Conservation (phyloP, 805 yeast species). For the Myxozyma melibiosi region DNA sequence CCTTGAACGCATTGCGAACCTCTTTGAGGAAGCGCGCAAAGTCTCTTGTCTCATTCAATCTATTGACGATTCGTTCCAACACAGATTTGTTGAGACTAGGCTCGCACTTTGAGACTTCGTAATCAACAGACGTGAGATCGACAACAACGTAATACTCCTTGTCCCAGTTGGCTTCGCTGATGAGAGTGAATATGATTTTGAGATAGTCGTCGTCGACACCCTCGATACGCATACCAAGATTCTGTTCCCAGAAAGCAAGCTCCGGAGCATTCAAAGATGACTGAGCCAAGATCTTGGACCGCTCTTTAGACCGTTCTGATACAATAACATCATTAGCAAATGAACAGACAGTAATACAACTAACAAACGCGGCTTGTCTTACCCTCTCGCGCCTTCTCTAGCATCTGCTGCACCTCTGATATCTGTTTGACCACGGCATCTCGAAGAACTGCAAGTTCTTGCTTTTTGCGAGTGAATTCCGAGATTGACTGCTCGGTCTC, state of each 20-base stretch:
- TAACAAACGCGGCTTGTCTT: no score
- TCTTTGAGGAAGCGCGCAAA: constrained; percentile 38
- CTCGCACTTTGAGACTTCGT: constrained; percentile 43
- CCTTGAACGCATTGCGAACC: constrained; percentile 37
- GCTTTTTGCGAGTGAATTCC: constrained; percentile 34
- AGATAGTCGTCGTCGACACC: constrained; percentile 53
- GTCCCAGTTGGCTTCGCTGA: constrained; percentile 50
- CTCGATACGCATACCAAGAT: constrained; percentile 59
- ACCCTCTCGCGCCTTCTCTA: constrained; percentile 42
- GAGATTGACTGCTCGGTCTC: constrained; percentile 37
- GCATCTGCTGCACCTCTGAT: constrained; percentile 41
- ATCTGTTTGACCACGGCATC: constrained; percentile 38
- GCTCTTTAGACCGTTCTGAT: constrained; percentile 40
- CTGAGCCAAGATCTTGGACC: constrained; percentile 47
- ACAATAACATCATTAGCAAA: background rate
- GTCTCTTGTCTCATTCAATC: constrained; percentile 36
- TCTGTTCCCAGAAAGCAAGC: constrained; percentile 52
- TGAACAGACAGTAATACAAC: background rate
- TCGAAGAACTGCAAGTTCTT: constrained; percentile 34
- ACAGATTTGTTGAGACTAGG: constrained; percentile 46
- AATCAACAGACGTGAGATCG: constrained; percentile 49
- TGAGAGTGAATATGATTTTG: constrained; percentile 52
- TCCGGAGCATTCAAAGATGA: constrained; percentile 55
- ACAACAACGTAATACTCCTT: constrained; percentile 50
- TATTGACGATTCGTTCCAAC: constrained; percentile 29